These are phyloP conservation scores for Leishmania mexicana DNA, from an alignment of 208 protist genomes.

Conservation along the genomic window DNA sequence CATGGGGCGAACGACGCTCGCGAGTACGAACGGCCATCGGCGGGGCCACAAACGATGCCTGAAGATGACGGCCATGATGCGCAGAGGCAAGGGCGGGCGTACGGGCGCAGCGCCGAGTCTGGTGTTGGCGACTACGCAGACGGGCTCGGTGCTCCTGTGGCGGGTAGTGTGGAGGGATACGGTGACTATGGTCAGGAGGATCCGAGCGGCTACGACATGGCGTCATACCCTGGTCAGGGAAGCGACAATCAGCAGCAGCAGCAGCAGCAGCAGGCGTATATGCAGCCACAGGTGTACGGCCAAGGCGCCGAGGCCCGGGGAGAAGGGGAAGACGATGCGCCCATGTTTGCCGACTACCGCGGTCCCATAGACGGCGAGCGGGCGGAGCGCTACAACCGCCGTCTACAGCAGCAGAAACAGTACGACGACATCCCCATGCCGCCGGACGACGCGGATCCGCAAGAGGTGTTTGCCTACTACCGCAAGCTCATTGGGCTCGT, in stretches of 20 bases:
- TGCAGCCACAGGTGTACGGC: not conserved
- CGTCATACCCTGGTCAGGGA: not conserved
- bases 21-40: not conserved
- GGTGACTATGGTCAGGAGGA: not conserved
- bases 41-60: constrained; percentile 6
- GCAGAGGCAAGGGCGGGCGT: not conserved
- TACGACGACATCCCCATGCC: constrained; percentile 24
- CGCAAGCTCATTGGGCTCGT: constrained; percentile 47
- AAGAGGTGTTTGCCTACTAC: constrained; percentile 58
- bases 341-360: constrained; percentile 34
- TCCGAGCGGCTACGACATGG: not conserved
- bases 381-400: constrained; percentile 17
- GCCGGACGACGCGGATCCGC: constrained; percentile 21
- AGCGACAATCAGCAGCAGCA: not conserved
- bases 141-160: not conserved
- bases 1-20: not conserved
- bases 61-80: not conserved
- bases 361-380: constrained; percentile 24
- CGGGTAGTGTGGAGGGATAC: not conserved
- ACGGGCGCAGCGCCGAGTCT: not conserved
- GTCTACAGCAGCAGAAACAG: constrained; percentile 27
- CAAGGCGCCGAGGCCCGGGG: constrained; percentile 6
- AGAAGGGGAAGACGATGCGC: constrained; percentile 13
- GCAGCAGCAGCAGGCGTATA: not conserved
- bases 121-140: not conserved